Evolutionary conservation across 495 filamentous ascomycete species (phyloP).

Genomic region (Podospora comata): DNA sequence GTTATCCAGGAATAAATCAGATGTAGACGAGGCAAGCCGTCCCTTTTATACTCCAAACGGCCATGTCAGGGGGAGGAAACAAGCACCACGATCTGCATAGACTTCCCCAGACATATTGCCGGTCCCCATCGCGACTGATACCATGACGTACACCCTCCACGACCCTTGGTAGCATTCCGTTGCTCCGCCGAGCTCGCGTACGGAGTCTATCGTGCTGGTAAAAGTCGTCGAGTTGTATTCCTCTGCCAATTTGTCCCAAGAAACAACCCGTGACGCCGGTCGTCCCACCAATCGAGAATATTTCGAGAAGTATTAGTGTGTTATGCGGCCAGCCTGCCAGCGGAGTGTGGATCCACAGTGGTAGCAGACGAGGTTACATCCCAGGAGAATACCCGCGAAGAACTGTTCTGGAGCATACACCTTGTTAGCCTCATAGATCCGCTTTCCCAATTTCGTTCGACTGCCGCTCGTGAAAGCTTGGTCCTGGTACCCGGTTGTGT

Average conservation of each 20-base stretch:
- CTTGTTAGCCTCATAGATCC: not conserved
- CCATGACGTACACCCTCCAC: not conserved
- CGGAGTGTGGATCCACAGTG: not conserved
- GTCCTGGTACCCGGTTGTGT: slow-evolving; percentile 17
- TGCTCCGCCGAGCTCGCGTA: slow-evolving; percentile 18
- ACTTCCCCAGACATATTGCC: not conserved
- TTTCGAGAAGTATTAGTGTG: slow-evolving; percentile 13
- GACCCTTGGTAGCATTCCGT: slow-evolving; percentile 26
- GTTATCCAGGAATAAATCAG: not conserved
- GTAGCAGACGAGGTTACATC: slow-evolving; percentile 5
- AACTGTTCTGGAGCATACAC: slow-evolving; percentile 5
- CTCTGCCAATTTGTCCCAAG: not conserved
- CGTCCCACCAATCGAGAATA: not conserved
- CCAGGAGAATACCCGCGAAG: slow-evolving; percentile 11
- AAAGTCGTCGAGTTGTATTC: not conserved
- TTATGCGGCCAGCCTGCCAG: not conserved
- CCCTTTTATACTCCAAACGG: slow-evolving; percentile 8
- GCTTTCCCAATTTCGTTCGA: not conserved
- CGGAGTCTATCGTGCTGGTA: not conserved
- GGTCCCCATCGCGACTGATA: slow-evolving; percentile 7
- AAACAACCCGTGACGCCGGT: not conserved
- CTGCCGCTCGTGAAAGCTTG: not conserved
- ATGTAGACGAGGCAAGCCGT: not conserved
- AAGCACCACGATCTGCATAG: slow-evolving; percentile 5
- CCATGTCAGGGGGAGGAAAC: not conserved